phyloP scores from a whole-genome alignment of 228 moss, liverwort and hornwort species.

The Sphagnum fallax region DNA sequence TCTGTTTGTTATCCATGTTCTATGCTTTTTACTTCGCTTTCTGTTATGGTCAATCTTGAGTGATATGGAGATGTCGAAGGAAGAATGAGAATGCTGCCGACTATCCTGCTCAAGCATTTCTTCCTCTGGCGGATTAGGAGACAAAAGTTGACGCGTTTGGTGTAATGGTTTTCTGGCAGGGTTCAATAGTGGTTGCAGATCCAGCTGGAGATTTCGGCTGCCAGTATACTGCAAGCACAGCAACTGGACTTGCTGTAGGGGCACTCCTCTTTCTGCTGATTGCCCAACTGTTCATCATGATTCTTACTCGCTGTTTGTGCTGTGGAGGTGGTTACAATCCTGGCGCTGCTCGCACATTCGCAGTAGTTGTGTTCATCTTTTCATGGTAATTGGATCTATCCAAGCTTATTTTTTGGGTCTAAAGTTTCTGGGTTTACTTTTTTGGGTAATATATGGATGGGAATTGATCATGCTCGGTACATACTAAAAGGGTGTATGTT shows the following conservation, averaged over 20 bases:
- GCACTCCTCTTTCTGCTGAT: slow-evolving; percentile 29
- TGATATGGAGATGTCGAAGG: no score
- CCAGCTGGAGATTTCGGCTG: slow-evolving; percentile 15
- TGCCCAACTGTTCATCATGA: slow-evolving; percentile 31
- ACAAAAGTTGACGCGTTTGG: no score
- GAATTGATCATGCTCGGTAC: no score
- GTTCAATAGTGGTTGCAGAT: slow-evolving; percentile 17
- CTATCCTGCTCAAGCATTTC: no score
- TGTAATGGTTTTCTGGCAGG: slow-evolving; percentile 12
- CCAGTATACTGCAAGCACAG: slow-evolving; percentile 26
- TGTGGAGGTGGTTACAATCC: slow-evolving; percentile 44
- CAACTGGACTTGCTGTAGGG: slow-evolving; percentile 40
- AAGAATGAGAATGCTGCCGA: no score
- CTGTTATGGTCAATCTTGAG: no score
- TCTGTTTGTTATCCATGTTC: no score
- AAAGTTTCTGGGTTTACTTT: no score
- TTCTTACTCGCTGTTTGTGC: slow-evolving; percentile 44
- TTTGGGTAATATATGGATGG: no score
- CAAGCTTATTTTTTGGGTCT: background rate
- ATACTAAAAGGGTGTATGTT: no score
- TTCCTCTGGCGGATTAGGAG: no score
- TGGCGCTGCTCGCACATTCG: slow-evolving; percentile 42
- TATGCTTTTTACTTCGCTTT: no score
- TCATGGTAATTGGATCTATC: slow-evolving; percentile 22
- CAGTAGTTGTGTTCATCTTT: slow-evolving; percentile 35